Percentiles rank a stretch among this genome's conserved stretches.
These are phyloP conservation scores for Phytophthora pluvialis DNA, from an alignment of 352 stramenopile genomes.

Conservation along the genomic window DNA sequence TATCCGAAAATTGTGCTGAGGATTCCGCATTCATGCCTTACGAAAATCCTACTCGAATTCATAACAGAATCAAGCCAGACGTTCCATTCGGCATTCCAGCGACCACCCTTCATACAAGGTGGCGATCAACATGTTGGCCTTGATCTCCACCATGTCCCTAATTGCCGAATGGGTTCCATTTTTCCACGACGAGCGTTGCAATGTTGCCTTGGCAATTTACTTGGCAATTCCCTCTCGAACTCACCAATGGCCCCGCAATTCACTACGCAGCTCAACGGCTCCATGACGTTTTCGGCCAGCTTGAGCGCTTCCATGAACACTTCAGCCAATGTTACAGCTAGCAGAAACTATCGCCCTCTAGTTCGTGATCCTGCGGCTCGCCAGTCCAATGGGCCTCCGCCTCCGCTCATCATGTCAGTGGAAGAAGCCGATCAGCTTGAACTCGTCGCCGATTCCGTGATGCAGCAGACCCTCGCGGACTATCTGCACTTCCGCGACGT, in stretches of 20 bases:
- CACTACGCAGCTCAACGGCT: constrained; percentile 25
- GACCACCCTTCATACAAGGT: too few relatives aligned
- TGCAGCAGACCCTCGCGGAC: constrained; percentile 37
- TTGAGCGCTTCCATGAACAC: constrained; percentile 25
- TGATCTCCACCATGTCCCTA: too few relatives aligned
- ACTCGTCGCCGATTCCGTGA: constrained; percentile 32
- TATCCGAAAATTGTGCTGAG: too few relatives aligned
- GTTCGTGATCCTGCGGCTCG: background rate
- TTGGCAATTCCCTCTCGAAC: constrained; percentile 3
- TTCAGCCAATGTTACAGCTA: constrained; percentile 20
- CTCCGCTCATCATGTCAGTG: constrained; percentile 30
- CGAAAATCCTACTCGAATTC: too few relatives aligned
- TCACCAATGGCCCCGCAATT: constrained; percentile 30
- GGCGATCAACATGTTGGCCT: too few relatives aligned
- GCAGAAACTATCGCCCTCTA: constrained; percentile 22
- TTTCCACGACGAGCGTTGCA: too few relatives aligned
- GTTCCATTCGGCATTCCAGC: too few relatives aligned
- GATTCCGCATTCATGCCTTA: too few relatives aligned
- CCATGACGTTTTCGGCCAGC: constrained; percentile 39
- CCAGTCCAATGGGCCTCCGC: constrained; percentile 8
- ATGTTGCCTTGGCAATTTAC: background rate
- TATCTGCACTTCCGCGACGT: constrained; percentile 45
- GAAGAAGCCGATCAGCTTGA: constrained; percentile 35
- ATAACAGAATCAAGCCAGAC: too few relatives aligned
- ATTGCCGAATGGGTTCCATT: too few relatives aligned